A percentile compares a stretch with the other conserved stretches of the same genome.
Evolutionary conservation across 352 stramenopile species (phyloP).

Genomic region (Phytophthora meadii): DNA sequence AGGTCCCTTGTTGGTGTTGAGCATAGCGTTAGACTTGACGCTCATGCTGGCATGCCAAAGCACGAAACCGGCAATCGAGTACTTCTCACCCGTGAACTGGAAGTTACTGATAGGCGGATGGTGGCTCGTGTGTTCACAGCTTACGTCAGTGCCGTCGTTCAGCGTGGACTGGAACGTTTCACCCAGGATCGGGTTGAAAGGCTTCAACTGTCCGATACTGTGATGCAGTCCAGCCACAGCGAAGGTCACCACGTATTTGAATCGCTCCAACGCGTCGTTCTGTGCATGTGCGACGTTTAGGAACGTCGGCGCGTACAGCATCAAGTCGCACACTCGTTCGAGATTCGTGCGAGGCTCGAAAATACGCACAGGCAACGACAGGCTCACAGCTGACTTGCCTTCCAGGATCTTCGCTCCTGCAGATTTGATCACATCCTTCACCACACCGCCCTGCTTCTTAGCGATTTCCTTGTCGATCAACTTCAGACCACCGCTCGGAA

Average conservation of each 20-base stretch:
- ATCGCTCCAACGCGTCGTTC: slow-evolving; percentile 69
- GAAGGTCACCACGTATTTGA: slow-evolving; percentile 86
- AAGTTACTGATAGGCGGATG: slow-evolving; percentile 89
- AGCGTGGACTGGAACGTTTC: slow-evolving; percentile 80
- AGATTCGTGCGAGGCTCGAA: slow-evolving; percentile 87
- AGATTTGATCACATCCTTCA: slow-evolving; percentile 89
- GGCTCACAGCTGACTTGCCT: slow-evolving; percentile 78
- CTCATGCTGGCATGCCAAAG: slow-evolving; percentile 81
- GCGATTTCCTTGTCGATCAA: slow-evolving; percentile 86
- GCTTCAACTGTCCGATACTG: slow-evolving; percentile 83
- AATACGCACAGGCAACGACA: slow-evolving; percentile 86
- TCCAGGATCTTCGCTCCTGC: slow-evolving; percentile 71
- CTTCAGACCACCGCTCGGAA: slow-evolving; percentile 79
- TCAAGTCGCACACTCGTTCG: slow-evolving; percentile 81
- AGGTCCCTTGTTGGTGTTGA: slow-evolving; percentile 81
- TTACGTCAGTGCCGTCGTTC: slow-evolving; percentile 83
- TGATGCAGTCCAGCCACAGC: slow-evolving; percentile 82
- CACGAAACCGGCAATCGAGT: slow-evolving; percentile 73
- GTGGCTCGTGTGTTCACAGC: slow-evolving; percentile 87
- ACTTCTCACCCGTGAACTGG: slow-evolving; percentile 78
- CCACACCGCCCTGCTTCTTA: slow-evolving; percentile 86
- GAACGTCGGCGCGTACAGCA: slow-evolving; percentile 83
- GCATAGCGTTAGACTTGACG: slow-evolving; percentile 87
- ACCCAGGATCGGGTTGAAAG: slow-evolving; percentile 87
- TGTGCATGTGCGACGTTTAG: slow-evolving; percentile 68